These are phyloP conservation scores for Xylaria sp. DNA, from an alignment of 2,329 filamentous ascomycete genomes.

Conservation along the genomic window DNA sequence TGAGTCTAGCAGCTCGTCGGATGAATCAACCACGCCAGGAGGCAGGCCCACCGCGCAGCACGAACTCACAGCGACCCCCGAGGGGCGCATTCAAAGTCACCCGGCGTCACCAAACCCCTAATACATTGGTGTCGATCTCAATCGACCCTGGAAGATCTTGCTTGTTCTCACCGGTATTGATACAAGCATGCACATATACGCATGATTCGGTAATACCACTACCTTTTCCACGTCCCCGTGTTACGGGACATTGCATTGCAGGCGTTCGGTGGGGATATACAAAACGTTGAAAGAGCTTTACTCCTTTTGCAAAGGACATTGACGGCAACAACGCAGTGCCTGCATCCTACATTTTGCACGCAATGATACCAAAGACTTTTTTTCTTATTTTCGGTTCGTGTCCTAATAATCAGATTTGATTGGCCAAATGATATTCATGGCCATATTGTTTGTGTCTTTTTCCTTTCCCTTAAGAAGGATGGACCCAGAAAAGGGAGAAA, in stretches of 20 bases:
- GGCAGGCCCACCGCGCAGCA: slow-evolving; percentile 34
- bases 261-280: slow-evolving; percentile 47
- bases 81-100: slow-evolving; percentile 20
- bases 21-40: slow-evolving; percentile 43
- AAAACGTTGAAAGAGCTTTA: slow-evolving; percentile 42
- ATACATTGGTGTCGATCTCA: slow-evolving; percentile 38
- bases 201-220: slow-evolving; percentile 42
- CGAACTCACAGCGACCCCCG: slow-evolving; percentile 30
- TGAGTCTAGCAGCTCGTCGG: slow-evolving; percentile 53
- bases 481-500: slow-evolving; percentile 11
- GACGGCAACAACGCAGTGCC: slow-evolving; percentile 39
- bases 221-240: slow-evolving; percentile 35
- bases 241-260: slow-evolving; percentile 45
- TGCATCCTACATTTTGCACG: slow-evolving; percentile 42
- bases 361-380: slow-evolving; percentile 47
- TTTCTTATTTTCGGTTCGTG: slow-evolving; percentile 33
- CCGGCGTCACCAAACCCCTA: slow-evolving; percentile 37
- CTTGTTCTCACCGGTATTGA: slow-evolving; percentile 35
- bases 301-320: slow-evolving; percentile 34
- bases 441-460: slow-evolving; percentile 26
- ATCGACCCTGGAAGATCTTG: slow-evolving; percentile 31
- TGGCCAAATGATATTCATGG: slow-evolving; percentile 24
- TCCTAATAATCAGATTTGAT: slow-evolving; percentile 39
- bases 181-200: slow-evolving; percentile 39
- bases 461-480: not conserved